Evolutionary conservation across 768 basidiomycete species (phyloP).

Genomic region (Goffeauzyma gilvescens): DNA sequence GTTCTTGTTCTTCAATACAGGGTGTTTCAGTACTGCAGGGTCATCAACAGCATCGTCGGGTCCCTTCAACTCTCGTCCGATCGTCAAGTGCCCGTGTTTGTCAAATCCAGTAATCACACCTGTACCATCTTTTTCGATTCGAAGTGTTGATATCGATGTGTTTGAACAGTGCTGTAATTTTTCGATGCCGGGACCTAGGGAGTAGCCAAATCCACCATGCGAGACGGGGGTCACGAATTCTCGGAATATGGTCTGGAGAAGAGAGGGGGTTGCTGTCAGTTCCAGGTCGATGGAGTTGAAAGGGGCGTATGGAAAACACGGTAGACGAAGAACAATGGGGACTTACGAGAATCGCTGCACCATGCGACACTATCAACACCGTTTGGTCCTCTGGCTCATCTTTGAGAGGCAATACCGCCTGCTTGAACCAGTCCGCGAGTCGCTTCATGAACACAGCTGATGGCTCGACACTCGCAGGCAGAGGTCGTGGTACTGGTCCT

Average conservation of each 20-base stretch:
- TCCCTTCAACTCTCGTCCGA: too few species aligned
- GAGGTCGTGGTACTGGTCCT: slow-evolving; percentile 3
- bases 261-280: too few species aligned
- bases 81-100: slow-evolving; percentile 5
- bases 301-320: too few species aligned
- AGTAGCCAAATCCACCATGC: slow-evolving; percentile 1
- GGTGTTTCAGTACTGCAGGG: too few species aligned
- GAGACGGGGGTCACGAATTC: not conserved
- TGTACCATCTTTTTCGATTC: not conserved
- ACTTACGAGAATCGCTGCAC: too few species aligned
- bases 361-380: slow-evolving; percentile 1
- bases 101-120: slow-evolving; percentile 3
- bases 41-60: too few species aligned
- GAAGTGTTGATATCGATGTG: slow-evolving; percentile 2
- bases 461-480: slow-evolving; percentile 3
- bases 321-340: too few species aligned
- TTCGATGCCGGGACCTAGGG: not conserved
- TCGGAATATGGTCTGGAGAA: slow-evolving; percentile 3
- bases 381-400: not conserved
- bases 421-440: slow-evolving; percentile 1
- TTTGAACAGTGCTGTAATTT: slow-evolving; percentile 6
- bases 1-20: too few species aligned
- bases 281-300: too few species aligned
- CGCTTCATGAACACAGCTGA: slow-evolving; percentile 1
- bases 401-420: slow-evolving; percentile 1